These are phyloP conservation scores for Xylaria castorea DNA, from an alignment of 495 filamentous ascomycete genomes.

Conservation along the genomic window DNA sequence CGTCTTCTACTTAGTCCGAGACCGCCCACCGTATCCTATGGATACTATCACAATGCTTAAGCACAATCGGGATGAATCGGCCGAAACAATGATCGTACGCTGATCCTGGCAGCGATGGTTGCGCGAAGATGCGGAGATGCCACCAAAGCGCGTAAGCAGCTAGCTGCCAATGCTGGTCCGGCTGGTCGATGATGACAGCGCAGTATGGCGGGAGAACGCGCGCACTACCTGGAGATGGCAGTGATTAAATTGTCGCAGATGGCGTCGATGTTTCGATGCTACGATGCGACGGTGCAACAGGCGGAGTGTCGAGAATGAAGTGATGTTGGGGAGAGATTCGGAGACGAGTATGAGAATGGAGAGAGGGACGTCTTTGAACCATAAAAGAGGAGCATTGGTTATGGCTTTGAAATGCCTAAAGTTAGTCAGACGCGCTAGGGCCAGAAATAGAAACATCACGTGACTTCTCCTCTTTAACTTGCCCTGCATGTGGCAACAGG, in stretches of 20 bases:
- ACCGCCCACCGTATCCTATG: constrained; percentile 41
- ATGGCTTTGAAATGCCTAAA: constrained; percentile 25
- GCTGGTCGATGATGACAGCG: neutral
- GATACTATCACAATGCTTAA: constrained; percentile 31
- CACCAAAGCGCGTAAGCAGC: too few species aligned
- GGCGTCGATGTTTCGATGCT: neutral
- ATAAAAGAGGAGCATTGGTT: constrained; percentile 15
- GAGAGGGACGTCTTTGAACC: constrained; percentile 13
- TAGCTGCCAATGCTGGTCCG: neutral
- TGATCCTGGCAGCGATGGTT: constrained; percentile 19
- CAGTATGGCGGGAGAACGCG: neutral
- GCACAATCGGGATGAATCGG: constrained; percentile 24
- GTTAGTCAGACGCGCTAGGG: constrained; percentile 27
- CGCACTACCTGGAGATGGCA: neutral
- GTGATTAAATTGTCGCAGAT: neutral
- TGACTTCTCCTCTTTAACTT: neutral
- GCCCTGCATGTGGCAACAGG: neutral
- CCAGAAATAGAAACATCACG: constrained; percentile 12
- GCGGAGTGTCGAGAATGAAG: neutral
- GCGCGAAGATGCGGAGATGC: neutral
- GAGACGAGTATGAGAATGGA: constrained; percentile 1
- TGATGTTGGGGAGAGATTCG: constrained; percentile 13
- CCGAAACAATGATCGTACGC: constrained; percentile 27
- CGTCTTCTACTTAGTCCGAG: constrained; percentile 38
- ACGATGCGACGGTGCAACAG: neutral